Evolutionary conservation across 768 basidiomycete genomes (phyloP).

Genomic region (Rhizopogon roseolus): DNA sequence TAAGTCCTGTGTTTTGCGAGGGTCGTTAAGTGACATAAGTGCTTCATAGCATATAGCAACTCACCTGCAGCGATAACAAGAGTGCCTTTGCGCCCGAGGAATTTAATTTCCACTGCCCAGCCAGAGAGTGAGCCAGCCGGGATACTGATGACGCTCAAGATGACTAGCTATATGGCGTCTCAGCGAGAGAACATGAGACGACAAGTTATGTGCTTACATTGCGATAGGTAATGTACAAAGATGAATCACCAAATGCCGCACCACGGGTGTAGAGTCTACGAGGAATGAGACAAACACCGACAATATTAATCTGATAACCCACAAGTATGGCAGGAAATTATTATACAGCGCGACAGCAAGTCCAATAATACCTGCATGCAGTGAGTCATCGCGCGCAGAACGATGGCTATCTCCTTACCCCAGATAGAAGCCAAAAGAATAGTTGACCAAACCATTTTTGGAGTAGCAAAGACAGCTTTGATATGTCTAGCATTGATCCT

Average conservation of each 20-base stretch:
- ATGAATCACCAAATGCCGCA: constrained; percentile 64
- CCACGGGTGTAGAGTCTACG: constrained; percentile 58
- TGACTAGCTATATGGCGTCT: constrained; percentile 50
- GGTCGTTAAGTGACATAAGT: constrained; percentile 39
- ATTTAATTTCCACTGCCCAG: constrained; percentile 60
- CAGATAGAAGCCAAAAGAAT: constrained; percentile 45
- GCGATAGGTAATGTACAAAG: constrained; percentile 66
- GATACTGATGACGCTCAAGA: constrained; percentile 61
- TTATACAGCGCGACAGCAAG: constrained; percentile 71
- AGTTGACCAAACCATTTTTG: constrained; percentile 62
- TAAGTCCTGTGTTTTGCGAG: constrained; percentile 53
- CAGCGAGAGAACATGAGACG: neutral
- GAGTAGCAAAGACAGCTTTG: constrained; percentile 57
- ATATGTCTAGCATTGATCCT: constrained; percentile 40
- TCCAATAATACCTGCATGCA: constrained; percentile 56
- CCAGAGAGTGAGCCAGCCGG: constrained; percentile 72
- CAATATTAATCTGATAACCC: constrained; percentile 11
- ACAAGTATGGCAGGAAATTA: constrained; percentile 50
- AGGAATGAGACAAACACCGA: neutral
- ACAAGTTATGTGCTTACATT: constrained; percentile 41
- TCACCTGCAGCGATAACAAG: constrained; percentile 58
- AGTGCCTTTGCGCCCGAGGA: constrained; percentile 63
- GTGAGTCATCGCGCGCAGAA: neutral
- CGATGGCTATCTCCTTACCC: constrained; percentile 31
- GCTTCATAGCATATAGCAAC: constrained; percentile 21